phyloP scores from a whole-genome alignment of 2,329 filamentous ascomycete genomes.

The Juglanconis sp. region DNA sequence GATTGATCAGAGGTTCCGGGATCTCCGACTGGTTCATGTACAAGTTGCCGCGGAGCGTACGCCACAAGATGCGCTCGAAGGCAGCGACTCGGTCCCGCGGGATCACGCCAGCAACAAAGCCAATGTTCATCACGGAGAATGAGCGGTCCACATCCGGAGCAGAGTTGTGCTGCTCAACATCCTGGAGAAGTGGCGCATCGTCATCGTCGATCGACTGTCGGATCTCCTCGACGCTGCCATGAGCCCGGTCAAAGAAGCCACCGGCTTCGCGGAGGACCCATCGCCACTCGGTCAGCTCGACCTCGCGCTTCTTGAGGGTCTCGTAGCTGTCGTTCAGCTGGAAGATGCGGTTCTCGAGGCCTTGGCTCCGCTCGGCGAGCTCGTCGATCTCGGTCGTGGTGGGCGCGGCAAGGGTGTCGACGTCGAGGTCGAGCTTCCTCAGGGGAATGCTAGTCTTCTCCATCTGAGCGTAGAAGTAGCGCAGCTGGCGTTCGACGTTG shows the following conservation, averaged over 20 bases:
- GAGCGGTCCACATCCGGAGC: constrained; percentile 72
- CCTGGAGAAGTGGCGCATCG: constrained; percentile 87
- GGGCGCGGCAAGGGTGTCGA: constrained; percentile 79
- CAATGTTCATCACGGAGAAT: constrained; percentile 98
- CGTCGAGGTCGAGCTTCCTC: constrained; percentile 86
- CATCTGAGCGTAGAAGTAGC: constrained; percentile 95
- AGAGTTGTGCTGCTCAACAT: constrained; percentile 78
- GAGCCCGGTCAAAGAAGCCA: constrained; percentile 93
- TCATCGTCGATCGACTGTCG: constrained; percentile 85
- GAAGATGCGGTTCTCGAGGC: constrained; percentile 83
- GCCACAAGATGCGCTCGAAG: constrained; percentile 97
- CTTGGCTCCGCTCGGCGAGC: constrained; percentile 86
- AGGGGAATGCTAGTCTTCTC: constrained; percentile 85
- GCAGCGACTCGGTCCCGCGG: constrained; percentile 86
- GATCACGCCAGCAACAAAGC: constrained; percentile 96
- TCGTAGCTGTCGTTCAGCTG: constrained; percentile 98
- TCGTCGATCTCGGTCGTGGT: constrained; percentile 95
- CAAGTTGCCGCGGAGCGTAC: constrained; percentile 91
- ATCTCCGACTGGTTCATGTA: constrained; percentile 99
- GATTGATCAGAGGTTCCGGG: constrained; percentile 86
- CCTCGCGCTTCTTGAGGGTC: constrained; percentile 94
- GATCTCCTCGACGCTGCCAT: constrained; percentile 96
- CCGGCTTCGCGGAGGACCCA: constrained; percentile 96
- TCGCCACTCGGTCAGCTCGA: constrained; percentile 95
- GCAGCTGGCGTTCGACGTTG: constrained; percentile 96